Base-by-base conservation (phyloP, 345 rosid genomes). In the Citropsis articulata region DNA sequence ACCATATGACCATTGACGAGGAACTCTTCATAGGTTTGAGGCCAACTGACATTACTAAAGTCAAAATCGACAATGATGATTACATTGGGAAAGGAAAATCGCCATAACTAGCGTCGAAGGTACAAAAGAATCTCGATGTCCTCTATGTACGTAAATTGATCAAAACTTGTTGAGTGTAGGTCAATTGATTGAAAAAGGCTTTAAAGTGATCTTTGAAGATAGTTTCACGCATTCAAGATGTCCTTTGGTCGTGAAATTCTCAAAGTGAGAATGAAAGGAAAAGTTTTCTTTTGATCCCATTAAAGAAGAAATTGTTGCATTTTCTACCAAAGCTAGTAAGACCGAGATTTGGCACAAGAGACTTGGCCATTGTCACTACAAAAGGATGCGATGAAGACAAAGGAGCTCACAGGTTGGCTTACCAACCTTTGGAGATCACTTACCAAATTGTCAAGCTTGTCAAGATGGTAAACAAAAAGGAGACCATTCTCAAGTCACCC, bases 51-150 rank as follows among this genome's bases (percentile, higher is more conserved):
- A 6, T 13, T 12, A 25, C 63, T 2, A 67, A 42, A 21, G 74
- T 80, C 28, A 67, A 16, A 57, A 66, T 75, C 12, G n/a, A 38
- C 0, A 75, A 74, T 80, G 38, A 53, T 33, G 27, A 75, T 42
- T 42, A 42, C 14, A 42, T 42, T 9, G 82, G 7, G 56, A 21
- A 66, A 60, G 74, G 0, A 73, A 24, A 9, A 18, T 38, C 2
- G 24, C 48, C 2, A 55, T 73, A 36, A 8, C 27, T 2, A 40
- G 35, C 13, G 8, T 1, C 27, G 10, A 24, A 27, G 24, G 67
- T 25, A 53, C 24, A 66, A 79, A 5, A 1, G 55, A 9, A 79
- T 79, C 27, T 27, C 10, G 8, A 55, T 55, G 59, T 55, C 8
- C 59, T 55, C 2, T 55, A 55, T 0, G 59, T 55, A 55, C 59